Evolutionary conservation across 768 basidiomycete species (phyloP).

Genomic region (Krasilnikovozyma curviuscula): DNA sequence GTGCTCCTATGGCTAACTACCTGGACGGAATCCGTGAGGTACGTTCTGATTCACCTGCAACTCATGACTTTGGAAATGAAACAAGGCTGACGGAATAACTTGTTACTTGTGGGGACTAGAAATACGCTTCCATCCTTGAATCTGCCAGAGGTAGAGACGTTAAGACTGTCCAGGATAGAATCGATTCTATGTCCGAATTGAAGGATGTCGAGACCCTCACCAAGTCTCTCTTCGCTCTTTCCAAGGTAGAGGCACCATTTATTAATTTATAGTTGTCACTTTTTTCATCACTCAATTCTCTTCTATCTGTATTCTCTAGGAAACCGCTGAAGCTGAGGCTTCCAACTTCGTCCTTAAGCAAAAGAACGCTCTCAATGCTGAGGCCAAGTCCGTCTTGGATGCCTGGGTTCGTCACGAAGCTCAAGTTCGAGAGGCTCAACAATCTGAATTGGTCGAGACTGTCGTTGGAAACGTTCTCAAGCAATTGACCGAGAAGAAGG

Average conservation of each 20-base stretch:
- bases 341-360: conserved; percentile 80
- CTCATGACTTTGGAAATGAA: neutral
- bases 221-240: conserved; percentile 69
- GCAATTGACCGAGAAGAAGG: conserved; percentile 66
- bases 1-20: conserved; percentile 82
- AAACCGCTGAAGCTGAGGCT: conserved; percentile 77
- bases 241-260: conserved; percentile 44
- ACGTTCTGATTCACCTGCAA: conserved; percentile 7
- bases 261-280: neutral
- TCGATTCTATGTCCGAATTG: conserved; percentile 75
- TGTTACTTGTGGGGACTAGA: conserved; percentile 20
- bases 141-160: conserved; percentile 74
- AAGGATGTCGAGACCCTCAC: conserved; percentile 89
- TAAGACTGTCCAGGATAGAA: conserved; percentile 77
- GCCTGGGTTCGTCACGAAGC: conserved; percentile 98
- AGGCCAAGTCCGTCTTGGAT: conserved; percentile 86
- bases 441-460: conserved; percentile 67
- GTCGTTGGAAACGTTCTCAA: conserved; percentile 65
- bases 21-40: conserved; percentile 63
- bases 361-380: conserved; percentile 62
- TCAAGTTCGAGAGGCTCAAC: conserved; percentile 87
- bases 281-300: neutral
- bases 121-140: conserved; percentile 63
- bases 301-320: conserved; percentile 32
- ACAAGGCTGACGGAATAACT: neutral